phyloP scores from a whole-genome alignment of 1,284 basidiomycete species.

The Melampsora americana region DNA sequence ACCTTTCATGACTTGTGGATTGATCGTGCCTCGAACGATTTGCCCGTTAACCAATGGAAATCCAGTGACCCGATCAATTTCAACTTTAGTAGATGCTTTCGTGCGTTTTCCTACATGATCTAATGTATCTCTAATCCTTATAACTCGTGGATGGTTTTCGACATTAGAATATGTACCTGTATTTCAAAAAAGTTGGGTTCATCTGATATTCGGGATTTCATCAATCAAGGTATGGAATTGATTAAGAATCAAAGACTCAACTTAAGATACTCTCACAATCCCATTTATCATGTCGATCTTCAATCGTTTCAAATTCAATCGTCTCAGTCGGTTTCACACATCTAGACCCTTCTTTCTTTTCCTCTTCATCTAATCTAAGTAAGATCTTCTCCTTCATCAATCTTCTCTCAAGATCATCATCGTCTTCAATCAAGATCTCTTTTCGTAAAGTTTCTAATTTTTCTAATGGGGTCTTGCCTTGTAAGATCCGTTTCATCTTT shows the following conservation, averaged over 20 bases:
- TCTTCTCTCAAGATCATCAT: background rate
- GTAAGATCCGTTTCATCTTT: slow-evolving; percentile 25
- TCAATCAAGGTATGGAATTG: background rate
- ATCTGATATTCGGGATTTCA: background rate
- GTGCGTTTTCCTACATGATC: background rate
- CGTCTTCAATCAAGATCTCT: background rate
- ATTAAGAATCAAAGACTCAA: slow-evolving; percentile 52
- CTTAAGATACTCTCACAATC: slow-evolving; percentile 91
- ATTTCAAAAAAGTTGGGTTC: slow-evolving; percentile 53
- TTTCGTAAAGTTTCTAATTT: slow-evolving; percentile 23
- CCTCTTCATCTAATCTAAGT: slow-evolving; percentile 47
- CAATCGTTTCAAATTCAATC: slow-evolving; percentile 25
- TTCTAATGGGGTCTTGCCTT: slow-evolving; percentile 10
- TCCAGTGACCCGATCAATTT: slow-evolving; percentile 70
- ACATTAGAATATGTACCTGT: slow-evolving; percentile 89
- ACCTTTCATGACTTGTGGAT: slow-evolving; percentile 1
- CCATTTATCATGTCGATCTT: slow-evolving; percentile 60
- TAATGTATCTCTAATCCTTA: slow-evolving; percentile 59
- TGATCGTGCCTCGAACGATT: slow-evolving; percentile 42
- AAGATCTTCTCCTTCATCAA: slow-evolving; percentile 35
- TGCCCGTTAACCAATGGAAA: slow-evolving; percentile 62
- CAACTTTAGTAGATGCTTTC: slow-evolving; percentile 62
- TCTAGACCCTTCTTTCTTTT: background rate
- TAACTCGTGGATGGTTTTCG: slow-evolving; percentile 86
- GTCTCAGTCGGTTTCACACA: slow-evolving; percentile 51